Base-by-base conservation (phyloP, 2,329 filamentous ascomycete species). In the Exophiala alcalophila region DNA sequence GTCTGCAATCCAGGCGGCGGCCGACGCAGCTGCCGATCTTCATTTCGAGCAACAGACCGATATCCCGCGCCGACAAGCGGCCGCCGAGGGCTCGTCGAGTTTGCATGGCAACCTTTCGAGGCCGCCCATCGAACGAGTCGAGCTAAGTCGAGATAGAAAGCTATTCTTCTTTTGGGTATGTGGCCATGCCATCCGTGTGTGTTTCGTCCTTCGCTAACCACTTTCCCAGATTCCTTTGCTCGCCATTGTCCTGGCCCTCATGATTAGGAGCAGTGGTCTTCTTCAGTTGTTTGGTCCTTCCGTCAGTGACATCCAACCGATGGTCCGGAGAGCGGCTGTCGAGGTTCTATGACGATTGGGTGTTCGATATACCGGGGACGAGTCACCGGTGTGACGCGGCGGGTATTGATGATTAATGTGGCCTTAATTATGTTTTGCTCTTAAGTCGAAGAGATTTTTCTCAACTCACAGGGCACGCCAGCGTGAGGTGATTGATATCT, bases 91-190 rank as follows among this genome's bases (percentile, higher is more conserved):
- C 5, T 29, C 47, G 6, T 11, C 27, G 1, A 11, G 11, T 20
- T 23, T 5, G 8, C 11, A 21, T 25, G 32, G 21, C 12, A 27
- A 12, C 9, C 5, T 20, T 8, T 9, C 33, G 19, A 36, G 36
- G n/a, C 37, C 38, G 23, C 39, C 27, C 18, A 42, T 74, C 59
- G 74, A 74, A 58, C 65, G 66, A 18, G 59, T 74, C 15, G 50
- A 50, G 19, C 30, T 56, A 23, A 63, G 61, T 37, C 72, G 65
- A 44, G 72, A 76, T 52, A 62, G 69, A 44, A 74, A 74, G 49
- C 60, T 75, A n/a, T 74, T 72, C 57, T 72, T 73, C 55, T 62
- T 76, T 50, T 76, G 72, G 72, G 71, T 74, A 64, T 62, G 70
- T 62, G 12, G 10, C 21, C 19, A 8, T 25, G 16, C 36, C 30